Base-by-base conservation (phyloP, 1,284 basidiomycete species). In the Ustilago curta region DNA sequence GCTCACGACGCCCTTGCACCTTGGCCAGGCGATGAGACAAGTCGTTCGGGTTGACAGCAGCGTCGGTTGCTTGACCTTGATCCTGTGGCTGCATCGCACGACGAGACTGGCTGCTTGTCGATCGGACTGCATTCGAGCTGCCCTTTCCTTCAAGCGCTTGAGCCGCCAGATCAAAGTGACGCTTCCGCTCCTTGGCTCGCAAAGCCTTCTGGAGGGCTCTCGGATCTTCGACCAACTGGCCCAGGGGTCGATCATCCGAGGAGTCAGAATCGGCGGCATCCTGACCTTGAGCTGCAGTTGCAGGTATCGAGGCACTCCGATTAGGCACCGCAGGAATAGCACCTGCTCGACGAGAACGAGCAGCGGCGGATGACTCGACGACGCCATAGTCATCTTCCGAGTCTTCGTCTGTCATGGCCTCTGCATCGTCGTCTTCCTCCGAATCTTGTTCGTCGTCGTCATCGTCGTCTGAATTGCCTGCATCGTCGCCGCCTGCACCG, bases 331-430 rank as follows among this genome's bases (percentile, higher is more conserved):
- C 53, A 37, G 68, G 68, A 40, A 54, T 47, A 5, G 25, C 49
- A 31, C 42, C 52, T 6, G 50, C 23, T 25, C 42, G 56, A 53
- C 52, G 40, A 29, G 50, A 7, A n/a, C 48, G 47, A 18, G 56
- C n/a, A 31, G 59, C 45, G n/a, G 53, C 45, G 11, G 51, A 25
- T 8, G 29, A 35, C 50, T 55, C 61, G 4, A 48, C 27, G 11
- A 44, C 35, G 14, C 71, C 77, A 43, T 80, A 77, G 53, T 70
- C 57, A 35, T 77, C 77, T 23, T 80, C 79, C 7, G 75, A 79
- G 8, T 77, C 78, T n/a, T 72, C 59, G 39, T 73, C 75, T 14
- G 76, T 70, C 52, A 64, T 40, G n/a, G 49, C 65, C n/a, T 61
- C 48, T 11, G 44, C 44, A 9, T 60, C 63, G n/a, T 64, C 59